Evolutionary conservation across 116 monocot species (phyloP).

Genomic region (Iris pallida): DNA sequence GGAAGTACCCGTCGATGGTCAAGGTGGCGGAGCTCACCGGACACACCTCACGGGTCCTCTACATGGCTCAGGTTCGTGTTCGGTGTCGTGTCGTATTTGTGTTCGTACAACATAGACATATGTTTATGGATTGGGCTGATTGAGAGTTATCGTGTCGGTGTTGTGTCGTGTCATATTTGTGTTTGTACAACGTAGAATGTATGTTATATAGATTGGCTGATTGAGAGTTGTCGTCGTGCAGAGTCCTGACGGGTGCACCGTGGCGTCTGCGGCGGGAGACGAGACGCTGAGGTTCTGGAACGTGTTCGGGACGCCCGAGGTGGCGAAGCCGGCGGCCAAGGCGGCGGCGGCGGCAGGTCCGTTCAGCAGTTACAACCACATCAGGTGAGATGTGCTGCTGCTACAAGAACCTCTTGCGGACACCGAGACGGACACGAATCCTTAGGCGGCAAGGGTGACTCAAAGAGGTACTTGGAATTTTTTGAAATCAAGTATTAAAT

Average conservation of each 20-base stretch:
- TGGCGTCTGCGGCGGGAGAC: constrained; percentile 70
- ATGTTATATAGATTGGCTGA: background rate
- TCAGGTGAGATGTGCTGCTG: constrained; percentile 30
- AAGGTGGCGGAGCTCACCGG: constrained; percentile 75
- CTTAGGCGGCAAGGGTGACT: background rate
- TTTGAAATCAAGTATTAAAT: background rate
- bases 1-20: constrained; percentile 83
- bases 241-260: constrained; percentile 73
- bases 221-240: constrained; percentile 4
- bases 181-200: background rate
- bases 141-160: too few species aligned
- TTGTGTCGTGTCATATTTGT: background rate
- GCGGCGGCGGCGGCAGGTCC: constrained; percentile 19
- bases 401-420: too few species aligned
- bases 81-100: too few species aligned
- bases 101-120: too few species aligned
- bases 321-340: constrained; percentile 38
- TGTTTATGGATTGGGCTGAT: background rate
- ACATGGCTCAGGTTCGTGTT: constrained; percentile 62
- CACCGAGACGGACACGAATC: too few species aligned
- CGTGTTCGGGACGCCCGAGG: constrained; percentile 60
- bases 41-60: constrained; percentile 68
- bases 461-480: background rate
- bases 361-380: constrained; percentile 44
- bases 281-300: constrained; percentile 80